Base-by-base conservation (phyloP, 164 flowering plant genomes). In the Saururus chinensis region DNA sequence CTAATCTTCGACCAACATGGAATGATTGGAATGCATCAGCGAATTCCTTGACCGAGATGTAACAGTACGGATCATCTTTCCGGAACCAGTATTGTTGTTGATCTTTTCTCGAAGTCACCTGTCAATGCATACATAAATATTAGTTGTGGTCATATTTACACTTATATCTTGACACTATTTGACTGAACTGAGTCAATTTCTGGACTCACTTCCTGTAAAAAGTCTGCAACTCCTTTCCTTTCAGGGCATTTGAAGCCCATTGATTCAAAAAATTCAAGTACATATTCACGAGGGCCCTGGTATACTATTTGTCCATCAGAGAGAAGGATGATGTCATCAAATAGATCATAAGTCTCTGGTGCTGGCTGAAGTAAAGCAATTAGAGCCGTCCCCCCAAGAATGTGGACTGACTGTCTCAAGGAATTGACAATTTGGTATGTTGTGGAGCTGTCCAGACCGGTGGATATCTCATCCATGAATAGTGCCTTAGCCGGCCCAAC, bases 31-130 rank as follows among this genome's bases (percentile, higher is more conserved):
- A 83, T 35, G 84, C 82, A 58, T 87, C 84, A 0, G 81, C 49
- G 58, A 87, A 84, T 71, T 87, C 85, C 58, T 51, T 71, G 17
- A 59, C 80, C 2, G 85, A 55, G 12, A 85, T 66, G 70, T 75
- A 87, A 19, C 56, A 70, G 48, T 84, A 82, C 48, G 85, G 79
- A 55, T 74, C 75, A 17, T 80, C 83, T 61, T 51, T 68, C 1
- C 21, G 16, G 30, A 66, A 72, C 88, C 89, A 84, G 68, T 87
- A 87, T 60, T 84, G 93, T 68, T 74, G 73, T 64, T 87, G 93
- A 75, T 87, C 93, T 75, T 84, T 87, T 66, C 74, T 80, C 56
- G 92, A 86, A 45, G 87, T 84, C 60, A 86, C 87, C 92, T 86
- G 65, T 24, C 13, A 56, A 57, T 7, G 41, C 13, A 26, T 42